phyloP scores from a whole-genome alignment of 148 eudicot species.

The Rhododendron mucronatum region DNA sequence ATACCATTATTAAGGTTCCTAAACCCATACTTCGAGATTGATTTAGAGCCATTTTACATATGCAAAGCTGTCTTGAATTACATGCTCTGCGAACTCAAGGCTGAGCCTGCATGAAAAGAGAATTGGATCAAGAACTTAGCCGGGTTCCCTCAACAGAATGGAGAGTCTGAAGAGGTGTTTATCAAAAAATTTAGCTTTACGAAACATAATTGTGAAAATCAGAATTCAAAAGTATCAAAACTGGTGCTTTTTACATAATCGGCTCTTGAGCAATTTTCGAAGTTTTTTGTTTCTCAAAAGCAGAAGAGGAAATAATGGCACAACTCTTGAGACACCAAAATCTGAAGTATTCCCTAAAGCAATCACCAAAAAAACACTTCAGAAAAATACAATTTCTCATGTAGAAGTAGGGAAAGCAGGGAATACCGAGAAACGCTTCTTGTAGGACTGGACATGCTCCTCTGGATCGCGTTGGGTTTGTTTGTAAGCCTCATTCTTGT shows the following conservation, averaged over 20 bases:
- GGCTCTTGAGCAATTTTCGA: background rate
- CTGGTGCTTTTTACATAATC: background rate
- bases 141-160: background rate
- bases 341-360: background rate
- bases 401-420: background rate
- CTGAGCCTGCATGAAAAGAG: constrained; percentile 4
- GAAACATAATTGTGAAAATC: background rate
- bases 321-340: background rate
- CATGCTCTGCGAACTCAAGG: background rate
- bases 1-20: background rate
- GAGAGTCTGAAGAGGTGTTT: background rate
- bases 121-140: background rate
- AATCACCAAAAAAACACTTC: too few relatives aligned
- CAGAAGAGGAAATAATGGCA: background rate
- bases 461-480: constrained; percentile 51
- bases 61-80: background rate
- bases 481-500: constrained; percentile 49
- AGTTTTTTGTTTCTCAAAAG: background rate
- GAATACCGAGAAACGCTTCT: constrained; percentile 52
- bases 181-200: background rate
- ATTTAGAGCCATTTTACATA: background rate
- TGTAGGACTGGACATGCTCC: constrained; percentile 54
- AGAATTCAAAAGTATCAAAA: background rate
- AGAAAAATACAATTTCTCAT: background rate
- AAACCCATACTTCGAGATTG: background rate